Evolutionary conservation across 345 rosid genomes (phyloP).

Genomic region (Combretum micranthum): DNA sequence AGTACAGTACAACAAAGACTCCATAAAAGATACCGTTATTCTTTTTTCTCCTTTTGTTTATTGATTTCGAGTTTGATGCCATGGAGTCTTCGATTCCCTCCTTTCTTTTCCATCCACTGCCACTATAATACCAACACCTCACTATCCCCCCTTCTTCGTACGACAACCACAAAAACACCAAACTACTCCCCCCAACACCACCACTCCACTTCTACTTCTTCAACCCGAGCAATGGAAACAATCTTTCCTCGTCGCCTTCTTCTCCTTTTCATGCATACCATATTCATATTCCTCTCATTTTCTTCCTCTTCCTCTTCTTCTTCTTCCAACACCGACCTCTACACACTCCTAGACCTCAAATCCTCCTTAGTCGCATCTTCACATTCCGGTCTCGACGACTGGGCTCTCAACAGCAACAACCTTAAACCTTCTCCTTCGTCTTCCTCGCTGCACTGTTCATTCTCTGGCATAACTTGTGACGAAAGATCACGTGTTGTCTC

Average conservation of each 20-base stretch:
- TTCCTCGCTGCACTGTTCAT: constrained; percentile 57
- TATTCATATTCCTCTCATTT: neutral
- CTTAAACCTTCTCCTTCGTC: constrained; percentile 38
- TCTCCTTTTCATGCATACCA: too few species aligned
- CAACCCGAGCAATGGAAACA: too few species aligned
- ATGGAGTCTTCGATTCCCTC: constrained; percentile 35
- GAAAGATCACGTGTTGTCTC: constrained; percentile 43
- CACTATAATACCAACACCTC: constrained; percentile 14
- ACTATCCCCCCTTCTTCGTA: constrained; percentile 8
- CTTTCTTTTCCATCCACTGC: neutral
- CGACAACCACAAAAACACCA: neutral
- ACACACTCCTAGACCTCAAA: constrained; percentile 57
- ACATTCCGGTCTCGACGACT: constrained; percentile 57
- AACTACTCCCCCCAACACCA: neutral
- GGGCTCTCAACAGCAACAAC: constrained; percentile 31
- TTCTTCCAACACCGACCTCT: constrained; percentile 34
- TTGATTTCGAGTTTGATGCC: constrained; percentile 16
- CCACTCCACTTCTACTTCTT: neutral
- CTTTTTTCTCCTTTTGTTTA: constrained; percentile 11
- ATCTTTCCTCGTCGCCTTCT: too few species aligned
- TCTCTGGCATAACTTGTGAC: constrained; percentile 78
- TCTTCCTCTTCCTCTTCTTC: constrained; percentile 8
- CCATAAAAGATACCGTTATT: constrained; percentile 4
- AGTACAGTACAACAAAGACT: neutral
- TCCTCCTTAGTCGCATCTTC: constrained; percentile 46